Conservation (phyloP, 176 grass and related monocot species). For the sorghum (Sorghum bicolor) region Sorghum_bicolor_NCBIv3 NC_012871.2:66338501-66339000, state of each 20-base stretch:
- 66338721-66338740: background rate
- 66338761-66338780: background rate
- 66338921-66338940: conserved; percentile 5
- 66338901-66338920: background rate
- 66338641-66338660: conserved; percentile 54
- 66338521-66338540: conserved; percentile 43
- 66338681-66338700: conserved; percentile 27
- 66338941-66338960: background rate
- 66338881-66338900: background rate
- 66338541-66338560: too few species aligned
- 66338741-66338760: background rate
- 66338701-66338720: background rate
- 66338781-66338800: background rate
- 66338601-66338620: too few species aligned
- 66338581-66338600: background rate
- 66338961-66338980: background rate
- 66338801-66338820: background rate
- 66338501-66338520: conserved; percentile 57
- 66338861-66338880: background rate
- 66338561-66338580: background rate
- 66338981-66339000: background rate
- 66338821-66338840: background rate
- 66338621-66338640: conserved; percentile 20
- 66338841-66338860: background rate
- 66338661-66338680: conserved; percentile 35